Evolutionary conservation across 495 filamentous ascomycete genomes (phyloP), one percentile per base, ranked within the genome.

Genomic region (Extremus antarcticus): DNA sequence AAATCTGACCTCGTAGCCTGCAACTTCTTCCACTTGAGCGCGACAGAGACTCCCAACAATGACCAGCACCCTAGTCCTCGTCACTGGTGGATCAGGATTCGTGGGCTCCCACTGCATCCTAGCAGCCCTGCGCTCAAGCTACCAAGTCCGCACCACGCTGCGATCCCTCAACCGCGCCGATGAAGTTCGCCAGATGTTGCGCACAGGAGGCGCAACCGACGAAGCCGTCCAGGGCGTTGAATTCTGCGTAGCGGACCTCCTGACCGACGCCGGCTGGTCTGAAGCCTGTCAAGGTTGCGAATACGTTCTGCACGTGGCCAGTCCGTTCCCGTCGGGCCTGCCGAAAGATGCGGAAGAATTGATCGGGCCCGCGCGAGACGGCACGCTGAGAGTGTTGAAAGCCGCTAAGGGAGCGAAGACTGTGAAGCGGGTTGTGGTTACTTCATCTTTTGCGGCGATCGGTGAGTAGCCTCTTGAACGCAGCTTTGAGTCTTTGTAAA

Each of bases 331-430:
- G 8, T 9, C 47, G 2, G 21, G 43, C 23, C 23, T 48, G 13
- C 61, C 61, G 2, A 63, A 63, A 50, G 15, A 57, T 46, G 61
- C 60, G 25, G 51, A 63, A 21, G 61, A 63, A 1, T 29, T 61
- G 25, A 57, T 61, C 39, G 24, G 43, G 3, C 59, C 59, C 15
- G 59, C 59, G 3, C 35, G 55, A 24, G 59, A 62, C 15, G 59
- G 59, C 2, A 55, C 59, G 11, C 38, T 62, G 22, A 43, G 59
- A 47, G 59, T 43, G 16, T 45, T 62, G 24, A 51, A 41, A 19
- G 51, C 55, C n/a, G 59, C 59, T 13, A 62, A 55, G 48, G 51
- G n/a, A 17, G 55, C 59, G 13, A 50, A 56, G 20, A 61, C 48
- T n/a, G 59, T 62, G 21, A 59, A 59, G 51, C 25, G 59, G 11